A percentile compares a stretch with the other conserved stretches of the same genome.
Conservation (phyloP, 2,329 filamentous ascomycete species). For the Arachnomyces sp. region DNA sequence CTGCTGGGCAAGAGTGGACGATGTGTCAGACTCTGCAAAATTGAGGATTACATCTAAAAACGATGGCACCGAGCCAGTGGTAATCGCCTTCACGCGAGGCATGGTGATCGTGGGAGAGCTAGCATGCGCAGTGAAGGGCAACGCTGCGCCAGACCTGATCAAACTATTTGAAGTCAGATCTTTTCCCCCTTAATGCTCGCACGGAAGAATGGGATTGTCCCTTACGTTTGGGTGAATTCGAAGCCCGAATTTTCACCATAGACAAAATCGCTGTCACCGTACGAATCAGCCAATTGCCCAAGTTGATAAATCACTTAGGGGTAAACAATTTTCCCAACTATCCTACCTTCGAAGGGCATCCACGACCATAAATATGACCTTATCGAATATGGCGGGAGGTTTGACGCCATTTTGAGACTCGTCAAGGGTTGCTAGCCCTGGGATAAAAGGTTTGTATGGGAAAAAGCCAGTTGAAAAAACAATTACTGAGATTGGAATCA, state of each 20-base stretch:
- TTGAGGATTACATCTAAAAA: slow-evolving; percentile 97
- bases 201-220: slow-evolving; percentile 1
- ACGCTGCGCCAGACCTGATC: slow-evolving; percentile 71
- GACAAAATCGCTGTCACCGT: slow-evolving; percentile 71
- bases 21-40: slow-evolving; percentile 87
- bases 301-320: background rate
- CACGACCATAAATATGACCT: slow-evolving; percentile 93
- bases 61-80: slow-evolving; percentile 94
- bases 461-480: slow-evolving; percentile 90
- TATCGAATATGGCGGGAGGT: slow-evolving; percentile 70
- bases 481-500: slow-evolving; percentile 67
- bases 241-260: slow-evolving; percentile 76
- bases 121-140: slow-evolving; percentile 92
- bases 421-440: slow-evolving; percentile 64
- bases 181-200: background rate
- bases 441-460: slow-evolving; percentile 89
- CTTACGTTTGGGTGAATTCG: slow-evolving; percentile 74
- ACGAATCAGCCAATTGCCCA: background rate
- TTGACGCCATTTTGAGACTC: slow-evolving; percentile 50
- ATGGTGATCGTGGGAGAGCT: slow-evolving; percentile 97
- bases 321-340: background rate
- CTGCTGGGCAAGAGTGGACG: slow-evolving; percentile 76
- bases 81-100: slow-evolving; percentile 95
- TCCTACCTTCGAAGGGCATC: slow-evolving; percentile 80
- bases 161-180: slow-evolving; percentile 48